Evolutionary conservation across 1,284 basidiomycete genomes (phyloP), one percentile per base, ranked within the genome.

Genomic region (Leccinum ponderosum): DNA sequence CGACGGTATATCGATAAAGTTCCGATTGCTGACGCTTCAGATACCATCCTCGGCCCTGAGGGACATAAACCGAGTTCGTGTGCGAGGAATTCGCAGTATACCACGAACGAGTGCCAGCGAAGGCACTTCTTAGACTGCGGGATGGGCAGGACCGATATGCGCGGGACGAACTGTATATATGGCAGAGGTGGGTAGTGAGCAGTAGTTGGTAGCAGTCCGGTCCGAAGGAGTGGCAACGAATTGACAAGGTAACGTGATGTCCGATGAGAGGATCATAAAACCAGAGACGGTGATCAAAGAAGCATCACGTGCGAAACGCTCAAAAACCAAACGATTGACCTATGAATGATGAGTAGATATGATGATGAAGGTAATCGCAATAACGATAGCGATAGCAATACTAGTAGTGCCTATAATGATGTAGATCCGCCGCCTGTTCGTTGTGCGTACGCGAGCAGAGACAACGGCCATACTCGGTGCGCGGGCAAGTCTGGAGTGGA

Each of bases 401-500:
- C 17, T 33, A 33, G 11, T 12, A 33, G 11, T 33, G 31, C 31
- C 8, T 17, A 44, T 44, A 11, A 44, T 44, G 39, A 44, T 17
- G 4, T 9, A 44, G n/a, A 44, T 17, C 39, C 39, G n/a, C 39
- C 9, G n/a, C n/a, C 39, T 44, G 17, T 44, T 44, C 64, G 42
- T 11, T 12, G 17, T 44, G 33, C 29, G 29, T 29, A 33, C 33
- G 33, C 33, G 33, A 33, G 33, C 33, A 33, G 33, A 14, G 33
- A 33, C 33, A 33, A 33, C 12, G 33, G 33, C 11, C 33, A 33
- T 33, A 33, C 12, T 35, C 33, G 33, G 29, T 29, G 29, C 31
- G 73, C 96, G 90, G 61, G 82, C 79, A 62, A 94, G 77, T 62
- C 93, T 94, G 67, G 4, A 39, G 47, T 31, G 48, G 33, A 35